phyloP scores from a whole-genome alignment of 306 rosid species.

The Castanospermum australe region DNA sequence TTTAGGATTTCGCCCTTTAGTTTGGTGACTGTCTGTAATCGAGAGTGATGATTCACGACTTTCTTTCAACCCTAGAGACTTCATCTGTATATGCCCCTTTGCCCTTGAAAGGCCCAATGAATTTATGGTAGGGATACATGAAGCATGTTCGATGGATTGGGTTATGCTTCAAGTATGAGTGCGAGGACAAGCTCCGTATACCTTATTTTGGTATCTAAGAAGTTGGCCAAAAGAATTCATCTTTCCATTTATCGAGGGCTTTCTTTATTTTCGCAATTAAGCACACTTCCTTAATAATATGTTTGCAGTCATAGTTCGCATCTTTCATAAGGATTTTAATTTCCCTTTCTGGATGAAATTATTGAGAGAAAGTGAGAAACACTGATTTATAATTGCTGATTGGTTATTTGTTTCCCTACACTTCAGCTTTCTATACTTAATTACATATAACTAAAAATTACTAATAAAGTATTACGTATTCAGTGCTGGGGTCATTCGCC shows the following conservation, averaged over 20 bases:
- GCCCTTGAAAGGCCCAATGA: neutral
- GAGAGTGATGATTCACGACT: neutral
- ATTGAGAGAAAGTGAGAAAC: neutral
- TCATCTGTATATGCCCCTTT: neutral
- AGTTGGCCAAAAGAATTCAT: neutral
- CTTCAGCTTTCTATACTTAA: neutral
- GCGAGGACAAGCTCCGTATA: neutral
- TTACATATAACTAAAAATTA: neutral
- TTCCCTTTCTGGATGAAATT: slow-evolving; percentile 3
- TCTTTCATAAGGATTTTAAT: neutral
- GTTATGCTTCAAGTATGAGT: neutral
- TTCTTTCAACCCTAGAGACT: neutral
- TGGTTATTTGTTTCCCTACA: neutral
- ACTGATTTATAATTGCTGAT: neutral
- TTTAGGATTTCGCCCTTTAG: neutral
- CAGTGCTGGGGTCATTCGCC: neutral
- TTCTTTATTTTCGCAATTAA: neutral
- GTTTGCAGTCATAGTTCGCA: neutral
- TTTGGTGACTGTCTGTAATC: neutral
- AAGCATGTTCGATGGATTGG: neutral
- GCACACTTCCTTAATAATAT: neutral
- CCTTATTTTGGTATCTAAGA: neutral
- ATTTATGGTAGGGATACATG: neutral
- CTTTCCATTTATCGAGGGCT: neutral
- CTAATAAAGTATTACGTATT: neutral